Conservation (phyloP, 1,284 basidiomycete species). For the Ganoderma leucocontextum region DNA sequence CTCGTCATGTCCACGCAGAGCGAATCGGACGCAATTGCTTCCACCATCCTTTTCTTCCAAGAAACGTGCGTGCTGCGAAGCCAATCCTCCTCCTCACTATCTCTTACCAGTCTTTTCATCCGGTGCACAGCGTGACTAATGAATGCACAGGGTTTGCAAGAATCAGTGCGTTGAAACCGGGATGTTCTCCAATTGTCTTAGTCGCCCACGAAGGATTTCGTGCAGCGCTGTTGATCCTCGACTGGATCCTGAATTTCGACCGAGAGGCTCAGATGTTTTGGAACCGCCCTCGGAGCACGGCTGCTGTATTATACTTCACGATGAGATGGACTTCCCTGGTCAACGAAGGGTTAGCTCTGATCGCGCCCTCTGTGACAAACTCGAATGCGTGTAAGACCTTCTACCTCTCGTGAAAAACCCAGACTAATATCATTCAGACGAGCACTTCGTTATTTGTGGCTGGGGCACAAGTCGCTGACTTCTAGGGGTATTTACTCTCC, state of each 20-base stretch:
- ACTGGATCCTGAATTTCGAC: neutral
- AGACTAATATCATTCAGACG: neutral
- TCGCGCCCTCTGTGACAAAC: neutral
- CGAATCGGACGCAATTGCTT: neutral
- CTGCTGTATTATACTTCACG: neutral
- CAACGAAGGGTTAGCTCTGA: neutral
- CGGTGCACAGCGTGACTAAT: neutral
- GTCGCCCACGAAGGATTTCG: neutral
- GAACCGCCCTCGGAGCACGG: neutral
- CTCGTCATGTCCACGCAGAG: neutral
- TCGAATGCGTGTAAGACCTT: neutral
- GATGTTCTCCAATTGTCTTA: neutral
- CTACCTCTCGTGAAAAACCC: neutral
- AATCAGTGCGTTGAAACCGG: neutral
- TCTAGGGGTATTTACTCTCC: neutral
- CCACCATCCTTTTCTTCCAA: conserved; percentile 1
- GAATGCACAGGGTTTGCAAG: neutral
- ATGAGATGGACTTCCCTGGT: neutral
- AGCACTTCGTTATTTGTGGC: neutral
- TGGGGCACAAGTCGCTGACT: neutral
- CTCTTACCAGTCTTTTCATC: neutral
- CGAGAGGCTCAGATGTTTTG: neutral
- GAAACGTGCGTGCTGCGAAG: neutral
- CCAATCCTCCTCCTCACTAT: neutral
- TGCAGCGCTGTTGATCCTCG: neutral